Conservation (phyloP, 2,329 filamentous ascomycete genomes). For the Nothophaeocryptopus gaeumannii region DNA sequence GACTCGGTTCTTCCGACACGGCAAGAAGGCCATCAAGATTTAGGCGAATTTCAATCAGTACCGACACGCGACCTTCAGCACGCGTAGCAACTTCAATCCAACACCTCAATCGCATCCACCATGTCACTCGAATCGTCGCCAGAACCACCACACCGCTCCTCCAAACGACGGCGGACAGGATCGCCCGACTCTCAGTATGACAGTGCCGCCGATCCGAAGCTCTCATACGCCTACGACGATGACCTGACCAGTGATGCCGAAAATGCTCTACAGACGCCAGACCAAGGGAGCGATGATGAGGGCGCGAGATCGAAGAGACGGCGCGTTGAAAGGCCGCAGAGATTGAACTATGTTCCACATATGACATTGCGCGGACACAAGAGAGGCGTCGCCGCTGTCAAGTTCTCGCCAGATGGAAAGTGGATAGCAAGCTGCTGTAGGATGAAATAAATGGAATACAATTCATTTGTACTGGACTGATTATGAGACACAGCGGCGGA, state of each 20-base stretch:
- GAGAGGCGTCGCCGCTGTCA: constrained; percentile 76
- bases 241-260: constrained; percentile 27
- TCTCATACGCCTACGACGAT: constrained; percentile 35
- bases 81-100: too few species aligned
- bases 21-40: too few species aligned
- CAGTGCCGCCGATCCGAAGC: constrained; percentile 18
- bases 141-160: constrained; percentile 24
- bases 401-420: constrained; percentile 84
- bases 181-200: constrained; percentile 20
- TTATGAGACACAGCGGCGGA: constrained; percentile 62
- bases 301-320: constrained; percentile 21
- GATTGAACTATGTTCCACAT: constrained; percentile 66
- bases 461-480: neutral
- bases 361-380: constrained; percentile 75
- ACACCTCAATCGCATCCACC: neutral
- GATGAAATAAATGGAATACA: constrained; percentile 18
- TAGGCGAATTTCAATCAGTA: too few species aligned
- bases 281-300: constrained; percentile 27
- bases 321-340: constrained; percentile 47
- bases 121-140: constrained; percentile 22
- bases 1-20: too few species aligned
- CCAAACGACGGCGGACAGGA: constrained; percentile 27
- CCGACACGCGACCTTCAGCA: too few species aligned
- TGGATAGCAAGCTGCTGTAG: constrained; percentile 83
- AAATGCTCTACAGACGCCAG: constrained; percentile 25